Base-by-base conservation (phyloP, 164 flowering plant genomes). In the Magnolia changhungtana region DNA sequence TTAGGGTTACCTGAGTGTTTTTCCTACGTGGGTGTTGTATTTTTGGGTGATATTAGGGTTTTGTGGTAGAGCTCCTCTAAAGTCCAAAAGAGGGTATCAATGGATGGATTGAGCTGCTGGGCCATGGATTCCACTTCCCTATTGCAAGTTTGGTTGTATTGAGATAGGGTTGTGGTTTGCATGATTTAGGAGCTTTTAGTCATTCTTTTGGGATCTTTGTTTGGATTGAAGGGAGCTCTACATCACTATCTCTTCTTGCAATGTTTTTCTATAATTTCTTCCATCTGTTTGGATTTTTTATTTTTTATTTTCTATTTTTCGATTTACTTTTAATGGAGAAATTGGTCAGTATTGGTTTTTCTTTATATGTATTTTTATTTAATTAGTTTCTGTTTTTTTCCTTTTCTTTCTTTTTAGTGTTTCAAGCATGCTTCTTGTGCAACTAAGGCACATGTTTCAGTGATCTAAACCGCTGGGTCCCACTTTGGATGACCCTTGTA, bases 161-260 rank as follows among this genome's bases (percentile, higher is more conserved):
- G 45, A 73, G 81, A 81, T 81, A 77, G 75, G 79, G 74, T 76
- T 74, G 73, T 76, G 84, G 81, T 50, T 68, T 81, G 81, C 84
- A 81, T 81, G 77, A 20, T 71, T 78, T 75, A 73, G 84, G 84
- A 81, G 81, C 84, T 81, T n/a, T 27, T 16, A 55, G 70, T 76
- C 73, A 73, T 55, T 72, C 79, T 50, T 69, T 71, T 64, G 8
- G 8, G 81, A 74, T 76, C 79, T 77, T 78, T 76, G 51, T 81
- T 81, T 81, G 84, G 84, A 81, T 81, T 81, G 84, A 81, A 81
- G 83, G 83, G 83, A 81, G 83, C 83, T 81, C 81, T 76, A 73
- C 81, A 14, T 16, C 50, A 27, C 3, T 9, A 4, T 67, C 68
- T 65, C 29, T 29, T 65, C 61, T 55, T 55, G 61, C 61, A 55